Evolutionary conservation across 768 basidiomycete genomes (phyloP), one percentile per base, ranked within the genome.

Genomic region (Boletus bicolor): DNA sequence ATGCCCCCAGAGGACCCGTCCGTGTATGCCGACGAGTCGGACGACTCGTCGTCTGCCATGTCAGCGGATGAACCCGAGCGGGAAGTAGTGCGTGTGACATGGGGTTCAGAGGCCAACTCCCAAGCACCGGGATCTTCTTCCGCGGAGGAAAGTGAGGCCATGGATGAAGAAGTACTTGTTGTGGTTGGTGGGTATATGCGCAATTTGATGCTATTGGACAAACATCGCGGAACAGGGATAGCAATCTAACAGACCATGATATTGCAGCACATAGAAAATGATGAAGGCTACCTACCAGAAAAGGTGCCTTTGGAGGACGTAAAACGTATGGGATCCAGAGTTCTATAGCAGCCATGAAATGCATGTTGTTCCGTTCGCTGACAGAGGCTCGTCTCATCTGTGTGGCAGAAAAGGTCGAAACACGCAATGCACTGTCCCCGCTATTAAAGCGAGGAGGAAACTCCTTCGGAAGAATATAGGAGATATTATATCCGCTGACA

Each of bases 341-440:
- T 57, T 89, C 87, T 49, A 92, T 80, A 4, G 84, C 90, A 14
- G 85, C 90, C 86, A 92, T 87, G 68, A 91, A 91, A 44, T 90
- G 85, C 45, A 82, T 76, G 37, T 75, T 76, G 49, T 78, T 82
- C 52, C 79, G 80, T 49, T 87, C 86, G 49, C 63, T 57, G 51
- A 87, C 59, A 11, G 87, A 87, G 11, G 76, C 63, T 24, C 85
- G 76, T 53, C 86, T 76, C 51, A 74, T 70, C 53, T 70, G 75
- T 30, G 68, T 63, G 15, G 65, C 49, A 26, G 69, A 62, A 36
- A 67, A 64, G 39, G 65, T 38, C 0, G 71, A 69, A 45, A 56
- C 51, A 24, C 64, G 69, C 12, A 49, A 34, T 19, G 57, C 50
- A 39, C 57, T 61, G 21, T 71, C 72, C 17, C 65, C 63, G 2